Conservation (phyloP, 306 rosid species). For the Vachellia pachyceras region DNA sequence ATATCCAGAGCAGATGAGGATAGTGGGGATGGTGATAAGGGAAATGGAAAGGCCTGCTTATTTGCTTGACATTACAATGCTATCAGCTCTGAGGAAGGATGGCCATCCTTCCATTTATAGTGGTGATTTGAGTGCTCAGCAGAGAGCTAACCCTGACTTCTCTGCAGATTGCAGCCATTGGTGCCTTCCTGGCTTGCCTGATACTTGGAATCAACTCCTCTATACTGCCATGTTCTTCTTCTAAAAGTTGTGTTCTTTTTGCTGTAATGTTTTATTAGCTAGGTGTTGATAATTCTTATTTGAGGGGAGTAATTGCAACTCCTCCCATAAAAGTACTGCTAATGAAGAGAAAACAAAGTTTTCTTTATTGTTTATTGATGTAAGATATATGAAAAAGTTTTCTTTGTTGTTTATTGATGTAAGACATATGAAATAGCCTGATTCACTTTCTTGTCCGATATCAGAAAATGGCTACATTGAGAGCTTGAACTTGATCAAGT, state of each 20-base stretch:
- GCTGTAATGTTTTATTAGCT: background rate
- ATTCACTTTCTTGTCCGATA: background rate
- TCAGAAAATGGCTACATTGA: background rate
- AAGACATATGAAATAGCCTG: background rate
- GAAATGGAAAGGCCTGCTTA: conserved; percentile 67
- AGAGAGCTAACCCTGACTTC: conserved; percentile 71
- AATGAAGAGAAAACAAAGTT: conserved; percentile 28
- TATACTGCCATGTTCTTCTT: conserved; percentile 68
- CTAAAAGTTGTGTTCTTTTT: conserved; percentile 33
- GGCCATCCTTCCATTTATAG: conserved; percentile 90
- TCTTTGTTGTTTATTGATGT: conserved; percentile 12
- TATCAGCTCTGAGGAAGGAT: conserved; percentile 82
- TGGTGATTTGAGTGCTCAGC: conserved; percentile 81
- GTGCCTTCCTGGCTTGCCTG: conserved; percentile 97
- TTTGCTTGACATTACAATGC: conserved; percentile 81
- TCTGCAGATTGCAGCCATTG: conserved; percentile 96
- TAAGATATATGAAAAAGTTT: background rate
- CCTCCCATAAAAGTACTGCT: conserved; percentile 44
- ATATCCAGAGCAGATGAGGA: conserved; percentile 80
- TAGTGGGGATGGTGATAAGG: conserved; percentile 70
- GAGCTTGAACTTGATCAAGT: background rate
- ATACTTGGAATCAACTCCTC: conserved; percentile 88
- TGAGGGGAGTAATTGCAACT: conserved; percentile 40
- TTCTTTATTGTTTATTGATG: conserved; percentile 9
- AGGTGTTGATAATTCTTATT: conserved; percentile 37